phyloP scores from a whole-genome alignment of 257 asterid species.

The Solanum virginianum region DNA sequence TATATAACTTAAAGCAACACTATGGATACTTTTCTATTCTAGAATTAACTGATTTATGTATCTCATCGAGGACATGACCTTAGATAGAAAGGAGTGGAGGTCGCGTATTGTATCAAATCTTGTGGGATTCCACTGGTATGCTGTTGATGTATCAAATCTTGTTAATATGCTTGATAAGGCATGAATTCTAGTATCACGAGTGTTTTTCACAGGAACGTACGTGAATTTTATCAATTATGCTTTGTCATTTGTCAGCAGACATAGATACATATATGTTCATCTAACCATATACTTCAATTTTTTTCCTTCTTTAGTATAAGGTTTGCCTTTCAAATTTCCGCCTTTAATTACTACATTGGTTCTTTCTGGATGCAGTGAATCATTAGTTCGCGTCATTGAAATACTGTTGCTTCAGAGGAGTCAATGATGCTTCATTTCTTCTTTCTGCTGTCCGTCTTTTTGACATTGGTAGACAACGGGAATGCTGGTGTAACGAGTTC shows the following conservation, averaged over 20 bases:
- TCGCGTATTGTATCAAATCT: too few relatives aligned
- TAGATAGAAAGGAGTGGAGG: too few relatives aligned
- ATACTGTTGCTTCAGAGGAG: neutral
- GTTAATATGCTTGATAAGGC: neutral
- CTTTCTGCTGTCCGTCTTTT: slow-evolving; percentile 31
- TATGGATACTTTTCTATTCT: neutral
- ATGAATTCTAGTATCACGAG: neutral
- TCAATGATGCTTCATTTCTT: slow-evolving; percentile 31
- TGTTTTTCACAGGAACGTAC: neutral
- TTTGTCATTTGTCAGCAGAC: neutral
- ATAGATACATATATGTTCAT: neutral
- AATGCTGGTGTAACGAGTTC: slow-evolving; percentile 64
- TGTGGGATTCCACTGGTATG: too few relatives aligned
- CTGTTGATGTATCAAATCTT: neutral
- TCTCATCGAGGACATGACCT: too few relatives aligned
- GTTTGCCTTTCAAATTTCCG: neutral
- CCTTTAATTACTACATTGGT: neutral
- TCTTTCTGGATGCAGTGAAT: neutral
- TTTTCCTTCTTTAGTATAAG: neutral
- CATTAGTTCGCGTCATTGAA: neutral
- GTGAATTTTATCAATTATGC: neutral
- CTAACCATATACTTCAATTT: neutral
- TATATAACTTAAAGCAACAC: neutral
- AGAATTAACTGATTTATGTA: neutral
- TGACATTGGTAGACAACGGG: slow-evolving; percentile 35